Base-by-base conservation (phyloP, 2,329 filamentous ascomycete species). In the Colletotrichum kahawae region DNA sequence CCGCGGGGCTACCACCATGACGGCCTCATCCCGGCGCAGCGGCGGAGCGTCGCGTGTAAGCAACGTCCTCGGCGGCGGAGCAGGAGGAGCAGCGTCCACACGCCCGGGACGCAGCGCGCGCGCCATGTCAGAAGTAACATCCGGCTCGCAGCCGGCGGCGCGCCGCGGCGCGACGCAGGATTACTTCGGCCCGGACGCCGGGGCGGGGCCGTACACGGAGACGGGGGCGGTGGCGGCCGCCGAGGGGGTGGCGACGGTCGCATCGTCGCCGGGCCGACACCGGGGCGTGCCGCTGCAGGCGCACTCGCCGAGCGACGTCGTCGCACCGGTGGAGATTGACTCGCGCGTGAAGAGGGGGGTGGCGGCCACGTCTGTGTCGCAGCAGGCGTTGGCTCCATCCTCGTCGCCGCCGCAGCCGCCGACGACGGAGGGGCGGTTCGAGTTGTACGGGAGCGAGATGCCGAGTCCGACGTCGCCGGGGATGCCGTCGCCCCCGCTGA, bases 291-390 rank as follows among this genome's bases (percentile, higher is more conserved):
- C 87, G 4, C 68, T 84, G 27, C 80, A 81, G 59, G 88, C 90
- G 9, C 82, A 89, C 14, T 83, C 82, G 16, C 89, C 89, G 5
- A 85, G 83, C 12, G 88, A 91, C 77, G 89, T 90, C 54, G 81
- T 85, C 1, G 83, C 83, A 24, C 86, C 90, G 5, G 89, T 92
- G 4, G 90, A 92, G 83, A 89, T 92, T 14, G 89, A 87, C 74
- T 86, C 87, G 60, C 77, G 65, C 63, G 70, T 66, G 27, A 43
- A 60, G 34, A 33, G 36, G 9, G 56, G 54, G 1, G 64, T 59
- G 33, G 64, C n/a, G 36, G 38, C 21, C 24, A 64, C 65, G 27
- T n/a, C 66, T 13, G 43, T 65, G 31, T 77, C 60, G 14, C 80
- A 83, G 31, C 81, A 77, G 7, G 79, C 82, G 29, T 76, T 82